A percentile compares a stretch with the other conserved stretches of the same genome.
phyloP scores from a whole-genome alignment of 2,329 filamentous ascomycete species.

The Lojkania enalia region DNA sequence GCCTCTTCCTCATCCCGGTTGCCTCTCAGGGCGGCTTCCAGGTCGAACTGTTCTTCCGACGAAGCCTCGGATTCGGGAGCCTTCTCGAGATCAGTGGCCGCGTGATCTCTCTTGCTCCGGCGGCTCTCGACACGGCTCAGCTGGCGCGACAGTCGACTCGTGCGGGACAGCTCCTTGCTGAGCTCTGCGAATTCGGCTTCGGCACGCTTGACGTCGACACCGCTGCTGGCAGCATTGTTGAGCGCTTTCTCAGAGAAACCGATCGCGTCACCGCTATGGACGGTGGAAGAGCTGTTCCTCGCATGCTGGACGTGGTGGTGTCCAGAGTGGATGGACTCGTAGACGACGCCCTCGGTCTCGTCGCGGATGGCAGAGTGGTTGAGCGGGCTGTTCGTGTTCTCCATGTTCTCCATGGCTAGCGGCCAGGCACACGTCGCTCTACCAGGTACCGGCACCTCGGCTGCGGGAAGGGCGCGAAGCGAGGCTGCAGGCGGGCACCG shows the following conservation, averaged over 20 bases:
- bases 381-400: slow-evolving; percentile 25
- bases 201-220: slow-evolving; percentile 68
- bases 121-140: slow-evolving; percentile 52
- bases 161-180: slow-evolving; percentile 51
- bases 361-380: slow-evolving; percentile 25
- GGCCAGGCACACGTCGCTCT: slow-evolving; percentile 24
- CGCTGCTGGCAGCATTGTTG: slow-evolving; percentile 33
- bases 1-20: slow-evolving; percentile 71
- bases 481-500: background rate
- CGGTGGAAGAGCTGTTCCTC: slow-evolving; percentile 27
- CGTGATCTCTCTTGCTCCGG: slow-evolving; percentile 44
- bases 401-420: slow-evolving; percentile 23
- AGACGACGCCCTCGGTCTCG: slow-evolving; percentile 29
- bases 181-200: slow-evolving; percentile 72
- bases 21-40: slow-evolving; percentile 74
- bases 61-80: slow-evolving; percentile 40
- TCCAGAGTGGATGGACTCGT: slow-evolving; percentile 34
- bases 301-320: slow-evolving; percentile 18
- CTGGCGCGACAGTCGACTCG: slow-evolving; percentile 43
- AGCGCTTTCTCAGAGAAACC: slow-evolving; percentile 24
- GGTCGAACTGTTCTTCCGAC: slow-evolving; percentile 64
- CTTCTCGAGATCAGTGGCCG: slow-evolving; percentile 62
- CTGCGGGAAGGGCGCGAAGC: slow-evolving; percentile 1
- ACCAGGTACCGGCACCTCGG: slow-evolving; percentile 4
- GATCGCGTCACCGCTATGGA: slow-evolving; percentile 24